A percentile compares a stretch with the other conserved stretches of the same genome.
Evolutionary conservation across 441 rosid genomes (phyloP).

Genomic region (Hura crepitans): DNA sequence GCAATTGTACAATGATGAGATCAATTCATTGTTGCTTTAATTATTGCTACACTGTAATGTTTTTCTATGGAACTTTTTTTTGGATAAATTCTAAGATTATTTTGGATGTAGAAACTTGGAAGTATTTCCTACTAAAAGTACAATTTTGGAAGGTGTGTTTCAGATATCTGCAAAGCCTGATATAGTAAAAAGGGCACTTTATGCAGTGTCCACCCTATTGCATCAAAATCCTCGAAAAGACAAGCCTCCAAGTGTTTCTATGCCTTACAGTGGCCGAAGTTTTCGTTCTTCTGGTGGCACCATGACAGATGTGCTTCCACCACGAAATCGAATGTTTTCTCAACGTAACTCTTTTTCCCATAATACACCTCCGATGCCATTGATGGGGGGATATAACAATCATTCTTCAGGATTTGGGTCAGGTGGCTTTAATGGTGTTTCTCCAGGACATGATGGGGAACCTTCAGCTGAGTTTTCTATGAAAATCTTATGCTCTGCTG

Average conservation of each 20-base stretch:
- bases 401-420: constrained; percentile 34
- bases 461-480: constrained; percentile 48
- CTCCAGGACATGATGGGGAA: constrained; percentile 38
- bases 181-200: constrained; percentile 50
- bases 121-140: constrained; percentile 16
- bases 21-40: too few relatives aligned
- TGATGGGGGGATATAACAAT: constrained; percentile 34
- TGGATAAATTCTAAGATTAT: not conserved
- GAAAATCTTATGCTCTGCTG: constrained; percentile 48
- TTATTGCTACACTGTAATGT: too few relatives aligned
- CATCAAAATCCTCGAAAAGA: constrained; percentile 60
- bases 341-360: constrained; percentile 29
- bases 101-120: constrained; percentile 2
- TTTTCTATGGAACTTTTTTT: not conserved
- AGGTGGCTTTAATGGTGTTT: constrained; percentile 34
- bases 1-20: too few relatives aligned
- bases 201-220: constrained; percentile 47
- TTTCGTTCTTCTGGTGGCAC: constrained; percentile 34
- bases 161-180: constrained; percentile 52
- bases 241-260: constrained; percentile 33
- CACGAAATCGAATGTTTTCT: constrained; percentile 36
- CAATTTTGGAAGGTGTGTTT: constrained; percentile 30
- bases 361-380: constrained; percentile 31
- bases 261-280: constrained; percentile 32
- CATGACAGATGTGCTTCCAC: constrained; percentile 30